Evolutionary conservation across 495 filamentous ascomycete species (phyloP).

Genomic region (Daldinia caldariorum): DNA sequence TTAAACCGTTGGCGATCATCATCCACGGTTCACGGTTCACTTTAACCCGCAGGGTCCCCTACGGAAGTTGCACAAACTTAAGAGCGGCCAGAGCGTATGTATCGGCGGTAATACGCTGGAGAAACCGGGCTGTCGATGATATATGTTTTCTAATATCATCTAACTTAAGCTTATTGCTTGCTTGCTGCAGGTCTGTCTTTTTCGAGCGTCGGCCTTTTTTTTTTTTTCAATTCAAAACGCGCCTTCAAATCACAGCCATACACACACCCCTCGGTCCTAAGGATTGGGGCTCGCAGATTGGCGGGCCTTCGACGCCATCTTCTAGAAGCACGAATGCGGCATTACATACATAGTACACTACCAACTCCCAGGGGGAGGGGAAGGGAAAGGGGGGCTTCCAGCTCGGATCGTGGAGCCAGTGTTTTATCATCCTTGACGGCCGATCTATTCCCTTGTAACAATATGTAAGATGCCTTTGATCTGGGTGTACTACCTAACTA

Average conservation of each 20-base stretch:
- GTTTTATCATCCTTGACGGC: constrained; percentile 41
- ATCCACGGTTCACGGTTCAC: constrained; percentile 1
- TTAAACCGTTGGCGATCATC: constrained; percentile 1
- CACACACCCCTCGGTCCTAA: constrained; percentile 27
- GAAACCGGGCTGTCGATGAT: constrained; percentile 19
- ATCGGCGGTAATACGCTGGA: constrained; percentile 26
- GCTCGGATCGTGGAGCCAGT: constrained; percentile 30
- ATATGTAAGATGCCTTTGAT: constrained; percentile 7
- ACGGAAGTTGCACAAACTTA: constrained; percentile 27
- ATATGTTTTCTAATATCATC: constrained; percentile 5
- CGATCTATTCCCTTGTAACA: constrained; percentile 24
- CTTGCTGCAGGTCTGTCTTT: constrained; percentile 2
- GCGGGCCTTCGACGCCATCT: constrained; percentile 30
- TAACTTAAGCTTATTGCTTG: not conserved
- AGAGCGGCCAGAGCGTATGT: constrained; percentile 21
- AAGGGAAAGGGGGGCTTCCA: constrained; percentile 20
- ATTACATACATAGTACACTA: too few species aligned
- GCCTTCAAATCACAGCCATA: constrained; percentile 24
- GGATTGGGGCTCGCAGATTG: constrained; percentile 15
- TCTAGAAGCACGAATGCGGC: constrained; percentile 33
- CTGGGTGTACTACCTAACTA: constrained; percentile 1
- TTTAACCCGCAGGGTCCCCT: not conserved
- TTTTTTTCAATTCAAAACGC: constrained; percentile 32
- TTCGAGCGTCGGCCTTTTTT: not conserved
- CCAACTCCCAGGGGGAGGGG: not conserved